Conservation (phyloP, 2,329 filamentous ascomycete genomes). For the Escovopsis weberi region DNA sequence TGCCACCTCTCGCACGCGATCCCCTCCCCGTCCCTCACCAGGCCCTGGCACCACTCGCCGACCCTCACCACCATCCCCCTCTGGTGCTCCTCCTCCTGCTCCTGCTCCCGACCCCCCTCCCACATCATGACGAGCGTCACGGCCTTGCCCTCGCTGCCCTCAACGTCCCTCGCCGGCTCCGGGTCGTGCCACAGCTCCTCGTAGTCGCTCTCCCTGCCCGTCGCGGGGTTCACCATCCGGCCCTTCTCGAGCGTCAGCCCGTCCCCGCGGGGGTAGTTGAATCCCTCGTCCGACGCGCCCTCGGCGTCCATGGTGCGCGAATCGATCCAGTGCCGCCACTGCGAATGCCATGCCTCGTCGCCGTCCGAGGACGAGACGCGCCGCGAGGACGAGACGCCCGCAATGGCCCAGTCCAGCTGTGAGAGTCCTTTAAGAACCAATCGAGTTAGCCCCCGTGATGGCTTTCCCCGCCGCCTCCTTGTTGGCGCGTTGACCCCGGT, state of each 20-base stretch:
- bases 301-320: conserved; percentile 28
- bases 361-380: conserved; percentile 25
- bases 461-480: not conserved
- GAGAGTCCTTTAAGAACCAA: conserved; percentile 8
- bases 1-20: conserved; percentile 42
- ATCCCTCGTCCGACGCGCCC: conserved; percentile 36
- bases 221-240: conserved; percentile 42
- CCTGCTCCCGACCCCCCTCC: conserved; percentile 17
- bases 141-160: conserved; percentile 3
- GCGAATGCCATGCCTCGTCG: conserved; percentile 18
- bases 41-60: conserved; percentile 40
- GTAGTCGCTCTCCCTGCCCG: conserved; percentile 37
- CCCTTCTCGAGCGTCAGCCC: conserved; percentile 39
- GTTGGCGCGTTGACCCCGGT: too few relatives aligned
- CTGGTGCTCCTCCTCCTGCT: conserved; percentile 15
- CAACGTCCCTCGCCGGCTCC: conserved; percentile 11
- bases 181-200: conserved; percentile 52
- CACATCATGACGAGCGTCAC: not conserved
- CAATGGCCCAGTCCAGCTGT: conserved; percentile 51
- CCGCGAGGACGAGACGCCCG: conserved; percentile 30
- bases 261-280: conserved; percentile 32
- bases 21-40: conserved; percentile 29
- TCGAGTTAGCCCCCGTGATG: not conserved
- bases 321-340: conserved; percentile 48
- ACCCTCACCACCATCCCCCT: conserved; percentile 39